Conservation (phyloP, 139 green algal species). For the Dunaliella primolecta region DNA sequence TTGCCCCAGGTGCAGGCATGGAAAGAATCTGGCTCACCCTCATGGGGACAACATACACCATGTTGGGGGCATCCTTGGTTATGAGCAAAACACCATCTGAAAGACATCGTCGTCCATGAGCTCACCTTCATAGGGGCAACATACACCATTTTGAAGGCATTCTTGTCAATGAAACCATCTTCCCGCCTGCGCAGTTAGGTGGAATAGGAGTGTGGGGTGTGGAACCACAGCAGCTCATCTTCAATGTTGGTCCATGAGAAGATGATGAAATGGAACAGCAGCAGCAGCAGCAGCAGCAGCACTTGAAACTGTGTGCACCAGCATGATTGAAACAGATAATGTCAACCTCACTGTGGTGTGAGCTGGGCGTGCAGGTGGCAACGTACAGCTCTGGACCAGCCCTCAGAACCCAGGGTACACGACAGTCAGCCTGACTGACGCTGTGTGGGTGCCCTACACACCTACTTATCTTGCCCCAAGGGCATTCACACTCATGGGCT, state of each 20-base stretch:
- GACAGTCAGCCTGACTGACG: no score
- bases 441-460: no score
- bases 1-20: no score
- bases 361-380: no score
- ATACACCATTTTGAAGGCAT: slow-evolving; percentile 96
- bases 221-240: not conserved
- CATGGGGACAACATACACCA: slow-evolving; percentile 99
- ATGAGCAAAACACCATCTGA: no score
- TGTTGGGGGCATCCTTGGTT: slow-evolving; percentile 88
- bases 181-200: slow-evolving; percentile 47
- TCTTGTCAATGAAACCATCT: slow-evolving; percentile 84
- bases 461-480: no score
- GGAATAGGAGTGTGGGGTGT: not conserved
- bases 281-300: not conserved
- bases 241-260: not conserved
- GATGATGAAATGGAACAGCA: not conserved
- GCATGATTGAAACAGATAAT: not conserved
- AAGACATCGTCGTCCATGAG: not conserved
- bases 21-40: no score
- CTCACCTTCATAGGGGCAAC: slow-evolving; percentile 95
- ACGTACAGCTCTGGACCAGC: no score
- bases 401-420: no score
- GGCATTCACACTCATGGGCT: no score
- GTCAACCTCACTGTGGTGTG: no score
- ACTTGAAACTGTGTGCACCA: no score